Base-by-base conservation (phyloP, 169 alveolate species). In the Plasmodium fragile region DNA sequence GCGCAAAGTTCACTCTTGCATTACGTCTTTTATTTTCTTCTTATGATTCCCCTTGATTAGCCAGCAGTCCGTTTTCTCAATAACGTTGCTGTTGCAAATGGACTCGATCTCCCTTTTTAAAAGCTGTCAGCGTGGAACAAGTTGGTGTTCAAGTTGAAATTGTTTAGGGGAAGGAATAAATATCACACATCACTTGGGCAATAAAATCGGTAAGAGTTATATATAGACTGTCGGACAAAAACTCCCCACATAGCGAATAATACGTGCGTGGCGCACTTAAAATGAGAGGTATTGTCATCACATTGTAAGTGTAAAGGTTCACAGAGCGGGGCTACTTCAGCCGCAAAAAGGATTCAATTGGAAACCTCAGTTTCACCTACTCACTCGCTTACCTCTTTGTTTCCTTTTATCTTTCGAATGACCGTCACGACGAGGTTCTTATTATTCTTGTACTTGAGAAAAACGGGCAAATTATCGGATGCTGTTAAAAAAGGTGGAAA, bases 391-490 rank as follows among this genome's bases (percentile, higher is more conserved):
- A 91, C 95, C 93, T 80, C 92, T 69, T 94, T 75, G 70, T 95
- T 96, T 39, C 97, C 97, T 80, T 93, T 95, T 22, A 95, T 94
- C 81, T 96, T 96, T 55, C 96, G 83, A 36, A 96, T 95, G 52
- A 93, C 95, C 8, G 97, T 96, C 41, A 92, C 94, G 28, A 94
- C 97, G 30, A 80, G 81, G 59, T 96, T 96, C 28, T 92, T 94
- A 80, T 95, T 96, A 69, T 96, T 94, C 28, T 94, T 82, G 92
- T 96, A 83, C 77, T 94, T 96, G 52, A 96, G 95, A 75, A 96
- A 96, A 30, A 96, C 97, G n/a, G 97, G 96, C 59, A 96, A 82
- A 82, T 96, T 96, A 18, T 94, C 97, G 1, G 97, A 96, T 13
- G 96, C 97, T 96, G 72, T 22, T 45, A 39, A 25, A 39, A 25